phyloP scores from a whole-genome alignment of 2,329 filamentous ascomycete genomes.

The Monosporascus cannonballus region DNA sequence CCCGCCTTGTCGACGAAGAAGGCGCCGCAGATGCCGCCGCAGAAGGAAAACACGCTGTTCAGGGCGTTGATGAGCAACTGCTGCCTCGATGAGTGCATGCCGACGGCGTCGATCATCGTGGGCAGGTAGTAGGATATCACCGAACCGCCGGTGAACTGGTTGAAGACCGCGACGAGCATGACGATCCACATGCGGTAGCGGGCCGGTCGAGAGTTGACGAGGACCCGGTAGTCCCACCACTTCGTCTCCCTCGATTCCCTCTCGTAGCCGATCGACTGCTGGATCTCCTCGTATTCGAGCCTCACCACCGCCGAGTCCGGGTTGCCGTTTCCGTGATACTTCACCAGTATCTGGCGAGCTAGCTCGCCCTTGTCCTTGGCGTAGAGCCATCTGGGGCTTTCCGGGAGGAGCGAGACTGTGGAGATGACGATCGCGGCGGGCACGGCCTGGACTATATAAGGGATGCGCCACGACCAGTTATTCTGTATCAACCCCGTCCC shows the following conservation, averaged over 20 bases:
- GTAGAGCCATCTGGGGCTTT: constrained; percentile 37
- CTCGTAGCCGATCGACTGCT: constrained; percentile 30
- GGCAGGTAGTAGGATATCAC: constrained; percentile 44
- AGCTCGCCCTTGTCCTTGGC: constrained; percentile 33
- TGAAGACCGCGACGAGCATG: constrained; percentile 44
- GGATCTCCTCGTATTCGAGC: constrained; percentile 37
- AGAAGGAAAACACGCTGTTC: constrained; percentile 38
- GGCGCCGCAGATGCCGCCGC: constrained; percentile 39
- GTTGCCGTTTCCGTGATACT: constrained; percentile 38
- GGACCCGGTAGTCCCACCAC: constrained; percentile 42
- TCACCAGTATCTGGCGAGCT: constrained; percentile 33
- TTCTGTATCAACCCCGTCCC: constrained; percentile 27
- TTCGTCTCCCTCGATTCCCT: constrained; percentile 41
- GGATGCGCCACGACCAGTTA: constrained; percentile 44
- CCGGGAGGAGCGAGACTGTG: constrained; percentile 33
- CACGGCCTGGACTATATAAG: constrained; percentile 40
- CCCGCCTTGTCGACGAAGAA: constrained; percentile 38
- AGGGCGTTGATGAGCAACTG: constrained; percentile 42
- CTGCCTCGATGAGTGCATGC: constrained; percentile 27
- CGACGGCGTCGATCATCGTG: constrained; percentile 37
- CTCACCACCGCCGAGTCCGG: constrained; percentile 31
- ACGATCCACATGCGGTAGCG: constrained; percentile 43
- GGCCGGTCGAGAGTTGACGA: constrained; percentile 36
- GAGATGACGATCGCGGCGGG: constrained; percentile 34
- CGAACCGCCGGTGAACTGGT: constrained; percentile 45